Percentiles rank a stretch among this genome's conserved stretches.
These are phyloP conservation scores for Kalaharituber pfeilii DNA, from an alignment of 2,329 filamentous ascomycete genomes.

Conservation along the genomic window DNA sequence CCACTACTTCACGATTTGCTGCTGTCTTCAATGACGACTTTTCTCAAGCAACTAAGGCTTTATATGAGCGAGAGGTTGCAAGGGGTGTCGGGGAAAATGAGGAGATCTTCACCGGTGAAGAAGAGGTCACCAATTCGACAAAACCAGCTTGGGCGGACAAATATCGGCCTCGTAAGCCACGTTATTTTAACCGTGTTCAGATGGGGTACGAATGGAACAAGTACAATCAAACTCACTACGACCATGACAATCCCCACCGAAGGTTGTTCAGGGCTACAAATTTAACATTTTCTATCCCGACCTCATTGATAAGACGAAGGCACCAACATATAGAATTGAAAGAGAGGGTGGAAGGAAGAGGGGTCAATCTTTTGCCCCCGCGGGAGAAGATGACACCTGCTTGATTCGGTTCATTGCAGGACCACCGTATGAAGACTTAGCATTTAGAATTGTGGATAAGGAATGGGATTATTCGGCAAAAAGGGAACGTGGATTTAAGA, in stretches of 20 bases:
- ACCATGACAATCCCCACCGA: constrained; percentile 92
- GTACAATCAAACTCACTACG: constrained; percentile 99
- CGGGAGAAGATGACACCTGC: constrained; percentile 92
- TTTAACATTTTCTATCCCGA: constrained; percentile 99
- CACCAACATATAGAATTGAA: constrained; percentile 90
- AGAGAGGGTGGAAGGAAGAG: constrained; percentile 76
- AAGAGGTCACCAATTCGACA: constrained; percentile 40
- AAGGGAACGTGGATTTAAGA: constrained; percentile 81
- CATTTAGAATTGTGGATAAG: constrained; percentile 91
- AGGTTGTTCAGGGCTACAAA: constrained; percentile 96
- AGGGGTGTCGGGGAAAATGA: constrained; percentile 84
- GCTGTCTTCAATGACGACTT: constrained; percentile 53
- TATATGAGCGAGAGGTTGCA: constrained; percentile 85
- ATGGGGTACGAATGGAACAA: constrained; percentile 99
- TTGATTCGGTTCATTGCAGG: constrained; percentile 90
- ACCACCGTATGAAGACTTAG: constrained; percentile 89
- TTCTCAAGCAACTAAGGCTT: constrained; percentile 67
- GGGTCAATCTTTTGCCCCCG: constrained; percentile 81
- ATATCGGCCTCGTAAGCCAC: constrained; percentile 75
- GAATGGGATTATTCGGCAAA: constrained; percentile 99
- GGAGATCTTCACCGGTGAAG: constrained; percentile 85
- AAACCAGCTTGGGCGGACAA: constrained; percentile 68
- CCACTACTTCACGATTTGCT: constrained; percentile 45
- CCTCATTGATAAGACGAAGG: constrained; percentile 82
- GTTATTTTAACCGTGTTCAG: constrained; percentile 94